Evolutionary conservation across 768 basidiomycete genomes (phyloP).

Genomic region (Rhodotorula toruloides): DNA sequence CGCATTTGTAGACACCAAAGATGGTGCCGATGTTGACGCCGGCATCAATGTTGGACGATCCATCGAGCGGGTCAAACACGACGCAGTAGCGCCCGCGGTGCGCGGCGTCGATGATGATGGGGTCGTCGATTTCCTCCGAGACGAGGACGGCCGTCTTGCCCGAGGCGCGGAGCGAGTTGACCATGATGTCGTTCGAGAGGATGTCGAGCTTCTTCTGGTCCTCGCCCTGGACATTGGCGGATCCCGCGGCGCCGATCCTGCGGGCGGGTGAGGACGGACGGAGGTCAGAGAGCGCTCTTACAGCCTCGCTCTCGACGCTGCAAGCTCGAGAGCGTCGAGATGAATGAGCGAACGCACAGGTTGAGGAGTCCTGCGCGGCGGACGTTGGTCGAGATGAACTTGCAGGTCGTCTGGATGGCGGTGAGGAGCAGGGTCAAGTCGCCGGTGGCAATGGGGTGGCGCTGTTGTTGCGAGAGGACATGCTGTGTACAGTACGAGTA

Average conservation of each 20-base stretch:
- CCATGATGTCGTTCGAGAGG: constrained; percentile 93
- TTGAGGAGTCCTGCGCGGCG: constrained; percentile 95
- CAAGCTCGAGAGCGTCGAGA: too few species aligned
- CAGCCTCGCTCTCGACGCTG: too few species aligned
- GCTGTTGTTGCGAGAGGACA: constrained; percentile 36
- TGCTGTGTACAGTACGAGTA: constrained; percentile 11
- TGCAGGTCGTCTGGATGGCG: constrained; percentile 66
- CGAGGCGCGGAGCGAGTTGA: constrained; percentile 82
- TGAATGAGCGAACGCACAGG: constrained; percentile 57
- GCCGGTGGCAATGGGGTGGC: constrained; percentile 69
- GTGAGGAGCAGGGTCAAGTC: constrained; percentile 90
- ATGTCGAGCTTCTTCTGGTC: constrained; percentile 89
- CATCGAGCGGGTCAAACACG: constrained; percentile 96
- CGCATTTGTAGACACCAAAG: constrained; percentile 91
- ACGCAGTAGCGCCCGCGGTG: constrained; percentile 86
- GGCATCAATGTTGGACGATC: constrained; percentile 88
- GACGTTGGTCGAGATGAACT: constrained; percentile 95
- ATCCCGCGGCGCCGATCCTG: constrained; percentile 94
- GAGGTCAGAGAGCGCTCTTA: not conserved
- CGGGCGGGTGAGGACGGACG: not conserved
- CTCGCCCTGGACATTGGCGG: constrained; percentile 94
- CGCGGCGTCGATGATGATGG: constrained; percentile 75
- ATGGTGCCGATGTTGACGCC: constrained; percentile 97
- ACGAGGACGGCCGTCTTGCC: constrained; percentile 95
- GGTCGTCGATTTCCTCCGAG: constrained; percentile 73